These are phyloP conservation scores for Tylopilus intermedius DNA, from an alignment of 768 basidiomycete genomes.

Conservation along the genomic window DNA sequence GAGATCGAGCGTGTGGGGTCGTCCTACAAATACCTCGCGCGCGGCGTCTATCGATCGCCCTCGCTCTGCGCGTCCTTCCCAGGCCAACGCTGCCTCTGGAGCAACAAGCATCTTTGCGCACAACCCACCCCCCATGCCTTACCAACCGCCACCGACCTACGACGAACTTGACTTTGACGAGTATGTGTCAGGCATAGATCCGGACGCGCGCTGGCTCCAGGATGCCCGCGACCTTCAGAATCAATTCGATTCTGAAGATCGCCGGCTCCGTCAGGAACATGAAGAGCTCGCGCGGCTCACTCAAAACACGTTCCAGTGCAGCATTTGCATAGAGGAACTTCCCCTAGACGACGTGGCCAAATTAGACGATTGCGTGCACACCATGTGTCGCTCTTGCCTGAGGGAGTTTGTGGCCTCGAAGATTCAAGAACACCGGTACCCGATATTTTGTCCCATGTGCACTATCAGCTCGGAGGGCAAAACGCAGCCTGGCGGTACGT, in stretches of 20 bases:
- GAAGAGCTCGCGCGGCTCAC: conserved; percentile 22
- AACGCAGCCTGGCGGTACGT: conserved; percentile 32
- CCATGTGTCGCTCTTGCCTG: conserved; percentile 53
- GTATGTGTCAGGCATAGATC: not conserved
- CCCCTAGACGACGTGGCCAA: conserved; percentile 39
- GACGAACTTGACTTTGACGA: conserved; percentile 12
- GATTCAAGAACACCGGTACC: conserved; percentile 50
- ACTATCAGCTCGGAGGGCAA: conserved; percentile 23
- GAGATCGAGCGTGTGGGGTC: not conserved
- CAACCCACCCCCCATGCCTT: conserved; percentile 24
- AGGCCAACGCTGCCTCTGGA: not conserved
- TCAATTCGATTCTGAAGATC: conserved; percentile 40
- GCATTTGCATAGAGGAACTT: conserved; percentile 50
- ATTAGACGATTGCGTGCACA: conserved; percentile 46
- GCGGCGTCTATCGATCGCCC: not conserved
- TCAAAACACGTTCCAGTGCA: conserved; percentile 46
- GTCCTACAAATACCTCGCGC: not conserved
- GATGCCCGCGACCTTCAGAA: conserved; percentile 32
- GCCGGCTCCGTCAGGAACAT: conserved; percentile 33
- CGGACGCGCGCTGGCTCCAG: conserved; percentile 7
- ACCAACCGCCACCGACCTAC: conserved; percentile 2
- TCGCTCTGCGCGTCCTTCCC: not conserved
- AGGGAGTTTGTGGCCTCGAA: conserved; percentile 38
- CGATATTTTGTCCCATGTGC: conserved; percentile 60
- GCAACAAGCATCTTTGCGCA: conserved; percentile 25